These are phyloP conservation scores for Cinnamomum micranthum DNA, from an alignment of 164 flowering plant species.

Conservation along the genomic window DNA sequence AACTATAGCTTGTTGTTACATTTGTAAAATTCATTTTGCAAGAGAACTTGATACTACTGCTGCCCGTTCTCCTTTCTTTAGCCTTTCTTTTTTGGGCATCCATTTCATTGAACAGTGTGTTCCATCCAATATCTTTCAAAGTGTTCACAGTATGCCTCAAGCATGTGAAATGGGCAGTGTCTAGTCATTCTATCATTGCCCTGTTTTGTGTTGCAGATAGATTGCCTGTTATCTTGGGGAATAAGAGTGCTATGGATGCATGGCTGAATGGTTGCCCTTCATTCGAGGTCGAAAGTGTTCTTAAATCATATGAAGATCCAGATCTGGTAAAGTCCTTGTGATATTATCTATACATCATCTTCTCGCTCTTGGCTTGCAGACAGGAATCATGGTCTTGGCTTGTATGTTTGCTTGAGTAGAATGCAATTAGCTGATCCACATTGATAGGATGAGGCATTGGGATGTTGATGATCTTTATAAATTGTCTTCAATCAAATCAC, in stretches of 20 bases:
- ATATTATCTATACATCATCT: no score
- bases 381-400: no score
- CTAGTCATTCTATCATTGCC: not conserved
- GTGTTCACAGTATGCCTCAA: not conserved
- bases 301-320: conserved; percentile 76
- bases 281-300: conserved; percentile 43
- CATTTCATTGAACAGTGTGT: not conserved
- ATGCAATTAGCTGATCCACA: not conserved
- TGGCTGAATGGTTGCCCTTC: conserved; percentile 66
- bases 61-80: not conserved
- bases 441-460: not conserved
- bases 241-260: conserved; percentile 47
- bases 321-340: conserved; percentile 53
- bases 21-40: no score
- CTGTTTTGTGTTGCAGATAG: conserved; percentile 45
- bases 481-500: not conserved
- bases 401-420: not conserved
- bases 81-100: not conserved
- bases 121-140: not conserved
- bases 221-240: conserved; percentile 91
- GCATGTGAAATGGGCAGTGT: not conserved
- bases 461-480: not conserved
- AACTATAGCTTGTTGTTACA: not conserved
- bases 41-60: no score
- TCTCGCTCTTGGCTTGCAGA: not conserved